These are phyloP conservation scores for Trichoderma sp. DNA, from an alignment of 2,329 filamentous ascomycete species.

Conservation along the genomic window DNA sequence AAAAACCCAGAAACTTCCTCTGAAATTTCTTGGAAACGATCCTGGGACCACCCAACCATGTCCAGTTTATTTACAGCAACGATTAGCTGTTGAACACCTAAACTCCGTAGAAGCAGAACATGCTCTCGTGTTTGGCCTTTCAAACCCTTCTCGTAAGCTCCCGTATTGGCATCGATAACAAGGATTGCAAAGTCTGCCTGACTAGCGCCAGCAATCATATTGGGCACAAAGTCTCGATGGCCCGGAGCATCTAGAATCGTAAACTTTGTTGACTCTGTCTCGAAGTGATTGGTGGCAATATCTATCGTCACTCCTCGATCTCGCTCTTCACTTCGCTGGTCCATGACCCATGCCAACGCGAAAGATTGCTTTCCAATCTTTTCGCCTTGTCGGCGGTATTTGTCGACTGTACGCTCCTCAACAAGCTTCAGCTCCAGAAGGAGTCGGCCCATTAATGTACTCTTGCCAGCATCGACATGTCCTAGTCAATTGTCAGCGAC, in stretches of 20 bases:
- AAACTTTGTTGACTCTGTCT: slow-evolving; percentile 82
- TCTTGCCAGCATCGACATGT: slow-evolving; percentile 97
- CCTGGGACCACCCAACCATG: slow-evolving; percentile 77
- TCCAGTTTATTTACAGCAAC: slow-evolving; percentile 97
- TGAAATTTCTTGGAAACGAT: slow-evolving; percentile 80
- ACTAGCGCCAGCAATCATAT: slow-evolving; percentile 97
- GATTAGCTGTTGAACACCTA: slow-evolving; percentile 85
- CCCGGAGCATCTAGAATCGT: slow-evolving; percentile 95
- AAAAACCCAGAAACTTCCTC: slow-evolving; percentile 84
- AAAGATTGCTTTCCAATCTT: slow-evolving; percentile 94
- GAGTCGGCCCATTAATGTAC: slow-evolving; percentile 94
- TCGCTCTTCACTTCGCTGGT: slow-evolving; percentile 87
- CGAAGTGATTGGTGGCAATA: slow-evolving; percentile 92
- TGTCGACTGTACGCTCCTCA: slow-evolving; percentile 84
- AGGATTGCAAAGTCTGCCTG: slow-evolving; percentile 95
- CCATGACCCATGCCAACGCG: slow-evolving; percentile 94
- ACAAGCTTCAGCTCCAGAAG: slow-evolving; percentile 86
- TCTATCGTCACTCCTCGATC: slow-evolving; percentile 93
- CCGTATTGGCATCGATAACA: slow-evolving; percentile 87
- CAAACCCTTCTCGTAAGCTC: slow-evolving; percentile 90
- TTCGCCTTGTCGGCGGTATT: slow-evolving; percentile 84
- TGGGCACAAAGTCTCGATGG: slow-evolving; percentile 94
- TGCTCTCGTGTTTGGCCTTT: slow-evolving; percentile 95
- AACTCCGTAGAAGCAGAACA: slow-evolving; percentile 82
- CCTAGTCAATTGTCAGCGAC: slow-evolving; percentile 52